phyloP scores from a whole-genome alignment of 2,329 filamentous ascomycete genomes.

The Colletotrichum eremochloae region DNA sequence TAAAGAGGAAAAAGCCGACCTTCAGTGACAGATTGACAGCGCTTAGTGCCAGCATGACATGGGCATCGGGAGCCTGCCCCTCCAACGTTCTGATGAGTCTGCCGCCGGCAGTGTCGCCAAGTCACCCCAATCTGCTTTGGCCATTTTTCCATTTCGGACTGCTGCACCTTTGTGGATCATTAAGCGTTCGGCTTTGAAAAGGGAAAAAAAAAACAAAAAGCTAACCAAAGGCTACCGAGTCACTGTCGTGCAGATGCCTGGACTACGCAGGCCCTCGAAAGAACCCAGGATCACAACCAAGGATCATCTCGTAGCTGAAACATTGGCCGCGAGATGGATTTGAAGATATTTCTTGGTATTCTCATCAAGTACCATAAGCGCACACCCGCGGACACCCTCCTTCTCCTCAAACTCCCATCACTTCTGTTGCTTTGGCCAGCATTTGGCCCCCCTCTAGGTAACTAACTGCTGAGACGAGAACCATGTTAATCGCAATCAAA shows the following conservation, averaged over 20 bases:
- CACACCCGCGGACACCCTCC: too few species aligned
- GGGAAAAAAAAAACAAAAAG: too few species aligned
- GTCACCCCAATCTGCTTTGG: not conserved
- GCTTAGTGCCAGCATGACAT: not conserved
- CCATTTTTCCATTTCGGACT: not conserved
- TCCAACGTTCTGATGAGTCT: not conserved
- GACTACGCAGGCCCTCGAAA: not conserved
- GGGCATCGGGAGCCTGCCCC: not conserved
- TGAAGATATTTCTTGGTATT: not conserved
- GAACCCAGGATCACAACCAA: not conserved
- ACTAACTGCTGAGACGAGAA: not conserved
- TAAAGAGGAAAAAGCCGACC: accelerated
- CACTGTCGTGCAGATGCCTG: not conserved
- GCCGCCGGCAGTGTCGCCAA: not conserved
- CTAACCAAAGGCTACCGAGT: not conserved
- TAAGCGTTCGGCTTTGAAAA: not conserved
- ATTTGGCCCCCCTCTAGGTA: too few species aligned
- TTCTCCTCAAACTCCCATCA: not conserved
- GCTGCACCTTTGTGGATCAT: not conserved
- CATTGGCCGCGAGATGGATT: not conserved
- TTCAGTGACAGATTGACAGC: not conserved
- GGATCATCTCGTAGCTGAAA: not conserved
- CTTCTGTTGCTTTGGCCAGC: not conserved
- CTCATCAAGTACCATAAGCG: too few species aligned
- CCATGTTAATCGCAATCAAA: not conserved